These are phyloP conservation scores for Limnanthes douglasii DNA, from an alignment of 345 rosid species.

Conservation along the genomic window DNA sequence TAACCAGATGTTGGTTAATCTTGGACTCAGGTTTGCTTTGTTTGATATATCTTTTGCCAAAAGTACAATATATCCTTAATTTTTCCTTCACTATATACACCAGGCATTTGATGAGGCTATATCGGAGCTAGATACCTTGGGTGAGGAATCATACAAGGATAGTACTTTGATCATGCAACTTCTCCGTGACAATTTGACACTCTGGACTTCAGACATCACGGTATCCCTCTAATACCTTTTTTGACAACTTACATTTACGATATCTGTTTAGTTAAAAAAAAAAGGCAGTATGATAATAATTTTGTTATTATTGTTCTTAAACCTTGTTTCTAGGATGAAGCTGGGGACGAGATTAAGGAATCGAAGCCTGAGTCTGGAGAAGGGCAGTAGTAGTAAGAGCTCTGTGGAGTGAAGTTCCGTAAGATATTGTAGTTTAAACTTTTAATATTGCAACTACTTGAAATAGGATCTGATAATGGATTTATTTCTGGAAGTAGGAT, in stretches of 20 bases:
- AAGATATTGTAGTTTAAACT: no score
- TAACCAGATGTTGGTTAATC: no score
- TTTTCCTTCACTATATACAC: neutral
- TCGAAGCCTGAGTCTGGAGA: constrained; percentile 13
- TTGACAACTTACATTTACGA: neutral
- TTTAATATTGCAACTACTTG: no score
- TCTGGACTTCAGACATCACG: constrained; percentile 37
- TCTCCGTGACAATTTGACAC: constrained; percentile 39
- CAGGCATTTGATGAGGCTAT: constrained; percentile 67
- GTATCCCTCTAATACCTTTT: constrained; percentile 2
- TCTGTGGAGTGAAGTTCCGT: neutral
- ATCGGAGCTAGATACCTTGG: constrained; percentile 46
- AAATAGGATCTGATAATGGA: constrained; percentile 6
- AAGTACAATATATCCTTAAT: neutral
- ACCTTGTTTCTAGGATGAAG: constrained; percentile 14
- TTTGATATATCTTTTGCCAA: no score
- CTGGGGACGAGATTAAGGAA: constrained; percentile 21
- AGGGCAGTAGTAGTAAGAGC: constrained; percentile 8
- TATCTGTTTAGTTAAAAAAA: neutral
- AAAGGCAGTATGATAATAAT: neutral
- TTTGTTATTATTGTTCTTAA: constrained; percentile 4
- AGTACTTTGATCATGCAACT: constrained; percentile 58
- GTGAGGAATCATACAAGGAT: constrained; percentile 61
- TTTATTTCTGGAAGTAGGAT: neutral
- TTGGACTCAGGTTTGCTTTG: no score